Base-by-base conservation (phyloP, 495 filamentous ascomycete species). In the Aspergillus biplanus region DNA sequence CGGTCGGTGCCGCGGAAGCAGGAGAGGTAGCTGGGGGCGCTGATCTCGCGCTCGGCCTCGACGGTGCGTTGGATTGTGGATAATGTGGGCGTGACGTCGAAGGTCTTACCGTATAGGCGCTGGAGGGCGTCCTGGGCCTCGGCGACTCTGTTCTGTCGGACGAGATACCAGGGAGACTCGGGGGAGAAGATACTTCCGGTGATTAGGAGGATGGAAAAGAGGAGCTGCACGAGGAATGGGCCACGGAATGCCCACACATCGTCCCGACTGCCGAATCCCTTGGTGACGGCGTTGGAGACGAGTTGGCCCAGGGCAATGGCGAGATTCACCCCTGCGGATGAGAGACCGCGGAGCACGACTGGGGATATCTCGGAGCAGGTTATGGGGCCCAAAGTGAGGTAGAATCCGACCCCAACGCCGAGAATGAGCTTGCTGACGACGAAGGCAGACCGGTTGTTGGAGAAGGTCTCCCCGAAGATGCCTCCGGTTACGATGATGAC, bases 161-260 rank as follows among this genome's bases (percentile, higher is more conserved):
- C 78, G 3, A 82, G 71, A 63, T 79, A 79, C 76, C 79, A 82
- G 8, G 80, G 78, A 6, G 77, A 81, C 63, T 84, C 81, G 6
- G 75, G 78, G 39, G 80, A 76, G 27, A 82, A 71, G 6, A 67
- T 72, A 8, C 77, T 59, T 0, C 80, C 78, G 47, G 72, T 61
- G 4, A 70, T 53, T 33, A 82, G 71, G 32, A 66, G 42, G 12
- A 67, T 58, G 3, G 63, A 55, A 27, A 77, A 74, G 1, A 74
- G 47, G 27, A 71, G 70, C 62, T 80, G 76, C 13, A 80, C 58
- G 4, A 65, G 66, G 46, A 74, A 74, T 16, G 68, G 70, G 21
- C 67, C 65, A 33, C 67, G 65, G 56, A 75, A 74, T n/a, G 73
- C 73, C 74, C 71, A 76, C 3, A 56, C 37, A 52, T 77, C 74